These are phyloP conservation scores for Leccinum subtestaceum DNA, from an alignment of 768 basidiomycete species.

Conservation along the genomic window DNA sequence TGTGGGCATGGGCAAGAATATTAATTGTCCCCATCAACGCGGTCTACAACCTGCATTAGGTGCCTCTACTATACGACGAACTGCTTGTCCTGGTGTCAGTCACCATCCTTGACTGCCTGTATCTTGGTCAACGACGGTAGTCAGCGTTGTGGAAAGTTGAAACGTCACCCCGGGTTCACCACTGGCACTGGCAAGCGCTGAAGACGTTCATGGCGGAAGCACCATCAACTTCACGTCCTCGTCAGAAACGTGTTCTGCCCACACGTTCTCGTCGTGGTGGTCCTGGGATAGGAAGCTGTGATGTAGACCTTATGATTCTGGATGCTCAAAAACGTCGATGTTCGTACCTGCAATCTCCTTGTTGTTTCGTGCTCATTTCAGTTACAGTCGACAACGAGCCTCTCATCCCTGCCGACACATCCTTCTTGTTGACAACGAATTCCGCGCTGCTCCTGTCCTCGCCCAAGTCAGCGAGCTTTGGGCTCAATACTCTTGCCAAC, in stretches of 20 bases:
- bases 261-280: constrained; percentile 79
- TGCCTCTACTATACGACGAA: constrained; percentile 11
- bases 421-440: constrained; percentile 74
- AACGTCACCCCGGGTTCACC: constrained; percentile 1
- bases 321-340: constrained; percentile 77
- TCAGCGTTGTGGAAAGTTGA: constrained; percentile 7
- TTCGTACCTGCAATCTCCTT: constrained; percentile 38
- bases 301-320: constrained; percentile 79
- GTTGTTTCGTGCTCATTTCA: constrained; percentile 20
- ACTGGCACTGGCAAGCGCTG: constrained; percentile 13
- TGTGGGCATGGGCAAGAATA: neutral
- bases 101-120: neutral
- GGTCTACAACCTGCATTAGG: constrained; percentile 10
- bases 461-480: constrained; percentile 33
- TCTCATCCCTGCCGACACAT: constrained; percentile 62
- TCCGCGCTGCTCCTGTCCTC: constrained; percentile 47
- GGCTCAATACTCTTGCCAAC: constrained; percentile 57
- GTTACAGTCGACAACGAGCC: constrained; percentile 65
- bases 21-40: neutral
- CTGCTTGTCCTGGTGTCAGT: neutral
- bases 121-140: constrained; percentile 2
- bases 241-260: constrained; percentile 78
- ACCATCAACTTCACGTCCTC: constrained; percentile 37
- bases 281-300: constrained; percentile 74
- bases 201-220: constrained; percentile 33